Evolutionary conservation across 495 filamentous ascomycete species (phyloP).

Genomic region (Neurospora sp.): DNA sequence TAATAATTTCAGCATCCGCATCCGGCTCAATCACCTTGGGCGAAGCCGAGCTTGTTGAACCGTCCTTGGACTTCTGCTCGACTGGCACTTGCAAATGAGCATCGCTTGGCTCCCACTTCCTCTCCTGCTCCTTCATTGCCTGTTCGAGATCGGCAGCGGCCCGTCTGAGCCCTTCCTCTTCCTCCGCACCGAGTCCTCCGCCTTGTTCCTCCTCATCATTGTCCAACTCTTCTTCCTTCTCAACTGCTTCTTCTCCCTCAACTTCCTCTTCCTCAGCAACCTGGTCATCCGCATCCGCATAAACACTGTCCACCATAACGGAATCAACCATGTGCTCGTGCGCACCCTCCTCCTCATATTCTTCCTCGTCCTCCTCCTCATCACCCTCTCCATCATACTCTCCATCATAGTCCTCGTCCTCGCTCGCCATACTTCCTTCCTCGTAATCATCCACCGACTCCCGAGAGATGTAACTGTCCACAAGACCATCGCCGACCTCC

Average conservation of each 20-base stretch:
- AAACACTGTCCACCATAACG: slow-evolving; percentile 18
- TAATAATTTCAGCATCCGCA: slow-evolving; percentile 39
- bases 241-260: slow-evolving; percentile 12
- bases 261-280: slow-evolving; percentile 29
- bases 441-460: slow-evolving; percentile 41
- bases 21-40: slow-evolving; percentile 21
- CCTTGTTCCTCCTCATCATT: neutral
- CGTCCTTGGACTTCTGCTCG: neutral
- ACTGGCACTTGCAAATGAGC: neutral
- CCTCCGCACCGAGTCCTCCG: neutral
- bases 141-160: neutral
- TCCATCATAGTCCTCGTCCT: slow-evolving; percentile 29
- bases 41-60: slow-evolving; percentile 4
- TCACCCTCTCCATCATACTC: slow-evolving; percentile 22
- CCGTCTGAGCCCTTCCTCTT: neutral
- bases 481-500: slow-evolving; percentile 34
- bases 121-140: neutral
- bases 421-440: slow-evolving; percentile 35
- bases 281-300: slow-evolving; percentile 31
- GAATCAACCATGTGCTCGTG: slow-evolving; percentile 16
- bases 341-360: slow-evolving; percentile 19
- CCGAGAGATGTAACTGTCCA: slow-evolving; percentile 50
- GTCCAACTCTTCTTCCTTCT: neutral
- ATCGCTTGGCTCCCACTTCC: neutral
- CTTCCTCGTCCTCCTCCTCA: slow-evolving; percentile 28